Evolutionary conservation across 2,329 filamentous ascomycete genomes (phyloP), one percentile per base, ranked within the genome.

Genomic region (Aspergillus floridensis): DNA sequence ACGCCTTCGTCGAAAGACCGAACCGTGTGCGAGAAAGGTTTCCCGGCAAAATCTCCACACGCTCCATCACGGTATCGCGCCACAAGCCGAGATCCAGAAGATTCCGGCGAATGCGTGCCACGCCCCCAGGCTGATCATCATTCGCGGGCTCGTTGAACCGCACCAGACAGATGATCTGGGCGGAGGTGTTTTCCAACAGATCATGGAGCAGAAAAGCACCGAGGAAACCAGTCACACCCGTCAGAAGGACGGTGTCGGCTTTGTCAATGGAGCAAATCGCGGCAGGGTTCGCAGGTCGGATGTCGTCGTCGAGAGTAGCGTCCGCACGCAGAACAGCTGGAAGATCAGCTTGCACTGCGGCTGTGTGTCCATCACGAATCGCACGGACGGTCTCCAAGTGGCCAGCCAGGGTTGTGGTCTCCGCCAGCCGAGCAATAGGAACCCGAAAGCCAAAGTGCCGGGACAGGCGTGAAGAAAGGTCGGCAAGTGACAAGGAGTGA

Each of bases 31-130:
- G 82, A 5, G 88, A 85, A 48, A 93, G 71, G 70, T 92, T 92
- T 48, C 88, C 90, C 0, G 89, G 86, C 8, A 93, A 76, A 35
- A 93, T 85, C 68, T 92, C 88, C 54, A 93, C 86, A 8, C 90
- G 87, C 69, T 93, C 90, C 72, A 92, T 86, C 67, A 93, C 87
- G 0, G 84, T 85, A 68, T 93, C 89, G 55, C 85, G 82, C 90
- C 90, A 93, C 1, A 93, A 78, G 1, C 90, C 90, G 19, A 92
- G 79, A 64, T 92, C 90, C n/a, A 93, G 83, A 21, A 93, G 77
- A 68, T 93, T 92, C 70, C 86, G 86, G 35, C 90, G 87, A 60
- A 93, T 82, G 61, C 90, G 83, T 3, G 89, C 88, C 69, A 92
- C 86, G 65, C 88, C 89, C 1, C 84, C 85, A 3, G 88, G 83